phyloP scores from a whole-genome alignment of 768 basidiomycete species.

The Termitomyces sp. region DNA sequence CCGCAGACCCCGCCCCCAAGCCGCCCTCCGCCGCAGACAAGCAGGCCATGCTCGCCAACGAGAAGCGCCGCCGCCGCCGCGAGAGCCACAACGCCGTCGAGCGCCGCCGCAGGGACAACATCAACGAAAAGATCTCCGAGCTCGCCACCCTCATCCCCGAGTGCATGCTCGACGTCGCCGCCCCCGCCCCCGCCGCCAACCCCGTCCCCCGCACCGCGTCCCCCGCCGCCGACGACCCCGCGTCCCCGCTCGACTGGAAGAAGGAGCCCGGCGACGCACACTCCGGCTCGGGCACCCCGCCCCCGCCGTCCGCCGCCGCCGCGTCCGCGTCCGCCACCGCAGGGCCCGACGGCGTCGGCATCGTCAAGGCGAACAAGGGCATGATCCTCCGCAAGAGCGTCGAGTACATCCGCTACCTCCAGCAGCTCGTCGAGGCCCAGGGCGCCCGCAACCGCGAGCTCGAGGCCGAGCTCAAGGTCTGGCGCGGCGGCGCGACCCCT shows the following conservation, averaged over 20 bases:
- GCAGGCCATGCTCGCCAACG: slow-evolving; percentile 60
- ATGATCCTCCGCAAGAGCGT: slow-evolving; percentile 87
- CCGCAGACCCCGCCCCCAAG: slow-evolving; percentile 1
- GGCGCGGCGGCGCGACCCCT: not conserved
- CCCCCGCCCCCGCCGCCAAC: not conserved
- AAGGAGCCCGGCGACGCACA: slow-evolving; percentile 5
- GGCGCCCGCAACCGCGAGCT: slow-evolving; percentile 75
- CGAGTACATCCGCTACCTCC: slow-evolving; percentile 77
- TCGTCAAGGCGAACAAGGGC: slow-evolving; percentile 91
- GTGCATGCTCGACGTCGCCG: slow-evolving; percentile 57
- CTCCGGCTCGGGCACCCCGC: slow-evolving; percentile 6
- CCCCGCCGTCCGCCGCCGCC: not conserved
- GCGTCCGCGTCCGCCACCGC: not conserved
- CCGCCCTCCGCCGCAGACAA: slow-evolving; percentile 28
- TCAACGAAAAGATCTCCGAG: slow-evolving; percentile 93
- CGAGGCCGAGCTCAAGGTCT: slow-evolving; percentile 57
- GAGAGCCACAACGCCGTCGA: slow-evolving; percentile 95
- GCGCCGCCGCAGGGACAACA: slow-evolving; percentile 81
- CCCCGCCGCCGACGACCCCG: slow-evolving; percentile 8
- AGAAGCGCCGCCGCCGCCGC: slow-evolving; percentile 75
- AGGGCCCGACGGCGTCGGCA: slow-evolving; percentile 27
- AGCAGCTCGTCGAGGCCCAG: slow-evolving; percentile 80
- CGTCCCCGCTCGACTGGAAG: slow-evolving; percentile 12
- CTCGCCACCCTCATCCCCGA: slow-evolving; percentile 87
- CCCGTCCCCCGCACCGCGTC: slow-evolving; percentile 1